Percentiles rank a stretch among this genome's conserved stretches.
These are phyloP conservation scores for Alternaria longipes DNA, from an alignment of 2,329 filamentous ascomycete genomes.

Conservation along the genomic window DNA sequence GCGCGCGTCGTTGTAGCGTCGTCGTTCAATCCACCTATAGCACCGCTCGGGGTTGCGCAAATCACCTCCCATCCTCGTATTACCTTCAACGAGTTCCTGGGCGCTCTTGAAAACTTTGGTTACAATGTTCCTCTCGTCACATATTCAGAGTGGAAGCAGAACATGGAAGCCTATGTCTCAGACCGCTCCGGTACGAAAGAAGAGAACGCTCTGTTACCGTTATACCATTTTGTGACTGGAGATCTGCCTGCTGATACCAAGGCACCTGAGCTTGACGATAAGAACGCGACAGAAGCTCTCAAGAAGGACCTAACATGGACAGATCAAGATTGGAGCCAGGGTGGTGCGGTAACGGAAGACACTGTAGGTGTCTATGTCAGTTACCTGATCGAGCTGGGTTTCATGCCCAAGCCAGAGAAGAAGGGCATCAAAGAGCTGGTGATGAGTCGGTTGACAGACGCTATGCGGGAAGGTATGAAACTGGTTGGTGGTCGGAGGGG, in stretches of 20 bases:
- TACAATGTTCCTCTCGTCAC: slow-evolving; percentile 73
- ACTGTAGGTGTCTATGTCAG: slow-evolving; percentile 70
- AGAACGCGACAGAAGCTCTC: slow-evolving; percentile 71
- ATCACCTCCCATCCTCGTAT: slow-evolving; percentile 82
- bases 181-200: slow-evolving; percentile 65
- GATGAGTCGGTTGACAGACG: slow-evolving; percentile 38
- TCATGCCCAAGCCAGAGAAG: slow-evolving; percentile 59
- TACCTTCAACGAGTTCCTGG: slow-evolving; percentile 80
- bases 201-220: slow-evolving; percentile 73
- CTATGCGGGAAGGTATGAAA: slow-evolving; percentile 47
- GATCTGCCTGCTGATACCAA: slow-evolving; percentile 75
- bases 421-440: slow-evolving; percentile 42
- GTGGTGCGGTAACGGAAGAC: slow-evolving; percentile 66
- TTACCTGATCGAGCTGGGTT: slow-evolving; percentile 70
- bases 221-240: slow-evolving; percentile 76
- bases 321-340: slow-evolving; percentile 65
- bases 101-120: slow-evolving; percentile 74
- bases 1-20: slow-evolving; percentile 80
- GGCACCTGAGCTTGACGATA: slow-evolving; percentile 78
- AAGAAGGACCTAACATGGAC: slow-evolving; percentile 69
- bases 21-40: slow-evolving; percentile 69
- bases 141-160: slow-evolving; percentile 74
- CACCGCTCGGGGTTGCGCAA: slow-evolving; percentile 71
- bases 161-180: slow-evolving; percentile 74
- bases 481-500: slow-evolving; percentile 45